A percentile compares a stretch with the other conserved stretches of the same genome.
Conservation (phyloP, 2,329 filamentous ascomycete genomes). For the Verticillium isaacii region DNA sequence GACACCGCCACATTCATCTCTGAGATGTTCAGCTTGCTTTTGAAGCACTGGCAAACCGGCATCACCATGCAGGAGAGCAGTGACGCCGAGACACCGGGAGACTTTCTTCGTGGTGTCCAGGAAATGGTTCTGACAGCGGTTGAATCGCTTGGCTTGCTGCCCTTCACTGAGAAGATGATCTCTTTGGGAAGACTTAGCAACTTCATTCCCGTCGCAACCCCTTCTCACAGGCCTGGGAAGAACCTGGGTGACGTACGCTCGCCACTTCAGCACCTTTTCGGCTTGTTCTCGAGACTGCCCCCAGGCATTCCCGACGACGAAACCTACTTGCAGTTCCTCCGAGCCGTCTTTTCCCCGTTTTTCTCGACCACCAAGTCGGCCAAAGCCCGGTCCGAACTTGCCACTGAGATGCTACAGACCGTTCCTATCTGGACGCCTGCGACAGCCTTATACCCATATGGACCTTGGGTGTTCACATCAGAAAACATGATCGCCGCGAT, state of each 20-base stretch:
- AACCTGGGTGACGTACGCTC: conserved; percentile 46
- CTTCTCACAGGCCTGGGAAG: conserved; percentile 57
- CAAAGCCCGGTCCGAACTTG: conserved; percentile 39
- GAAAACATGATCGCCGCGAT: conserved; percentile 28
- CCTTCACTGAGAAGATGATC: conserved; percentile 59
- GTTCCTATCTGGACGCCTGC: conserved; percentile 29
- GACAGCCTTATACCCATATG: conserved; percentile 39
- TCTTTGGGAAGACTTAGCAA: conserved; percentile 46
- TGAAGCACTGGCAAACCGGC: conserved; percentile 61
- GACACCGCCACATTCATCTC: conserved; percentile 80
- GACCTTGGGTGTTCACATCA: conserved; percentile 47
- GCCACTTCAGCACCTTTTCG: conserved; percentile 62
- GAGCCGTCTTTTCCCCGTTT: conserved; percentile 53
- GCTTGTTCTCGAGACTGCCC: conserved; percentile 50
- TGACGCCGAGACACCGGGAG: conserved; percentile 34
- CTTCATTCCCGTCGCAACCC: conserved; percentile 60
- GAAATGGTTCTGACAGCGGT: conserved; percentile 45
- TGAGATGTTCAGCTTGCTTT: conserved; percentile 63
- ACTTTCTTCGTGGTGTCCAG: conserved; percentile 52
- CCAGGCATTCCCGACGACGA: conserved; percentile 42
- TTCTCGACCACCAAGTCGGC: conserved; percentile 40
- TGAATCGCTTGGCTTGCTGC: conserved; percentile 49
- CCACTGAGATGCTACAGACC: conserved; percentile 45
- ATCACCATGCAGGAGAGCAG: conserved; percentile 40
- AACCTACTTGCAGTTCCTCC: conserved; percentile 39